These are phyloP conservation scores for Actinomucor elegans DNA, from an alignment of 371 early-diverging fungal genomes.

Conservation along the genomic window DNA sequence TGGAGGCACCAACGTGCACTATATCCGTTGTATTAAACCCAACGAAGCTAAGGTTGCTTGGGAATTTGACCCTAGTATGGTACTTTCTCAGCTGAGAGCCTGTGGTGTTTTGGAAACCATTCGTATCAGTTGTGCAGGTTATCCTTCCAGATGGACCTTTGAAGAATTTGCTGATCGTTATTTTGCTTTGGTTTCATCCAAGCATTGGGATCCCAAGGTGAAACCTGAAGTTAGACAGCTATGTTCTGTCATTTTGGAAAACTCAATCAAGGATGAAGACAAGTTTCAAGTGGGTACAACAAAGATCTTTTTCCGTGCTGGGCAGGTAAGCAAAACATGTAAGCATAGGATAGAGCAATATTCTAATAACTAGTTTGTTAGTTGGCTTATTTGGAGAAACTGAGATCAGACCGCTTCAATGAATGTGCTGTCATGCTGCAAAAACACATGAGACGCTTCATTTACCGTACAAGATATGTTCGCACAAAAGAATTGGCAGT, in stretches of 20 bases:
- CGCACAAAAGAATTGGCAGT: slow-evolving; percentile 63
- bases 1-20: slow-evolving; percentile 89
- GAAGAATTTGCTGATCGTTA: slow-evolving; percentile 94
- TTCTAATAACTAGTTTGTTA: neutral
- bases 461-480: slow-evolving; percentile 73
- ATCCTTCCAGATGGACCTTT: slow-evolving; percentile 94
- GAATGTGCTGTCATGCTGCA: slow-evolving; percentile 84
- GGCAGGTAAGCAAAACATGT: slow-evolving; percentile 39
- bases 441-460: slow-evolving; percentile 79
- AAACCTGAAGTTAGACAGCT: slow-evolving; percentile 48
- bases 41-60: slow-evolving; percentile 91
- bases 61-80: slow-evolving; percentile 90
- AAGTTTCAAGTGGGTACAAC: slow-evolving; percentile 94
- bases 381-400: slow-evolving; percentile 90
- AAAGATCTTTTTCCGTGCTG: slow-evolving; percentile 98
- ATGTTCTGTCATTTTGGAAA: slow-evolving; percentile 63
- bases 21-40: slow-evolving; percentile 98
- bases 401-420: slow-evolving; percentile 80
- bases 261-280: slow-evolving; percentile 68
- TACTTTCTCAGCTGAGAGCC: slow-evolving; percentile 94
- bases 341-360: no score
- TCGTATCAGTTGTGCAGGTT: slow-evolving; percentile 98
- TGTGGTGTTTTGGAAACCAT: slow-evolving; percentile 99
- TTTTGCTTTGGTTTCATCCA: slow-evolving; percentile 79
- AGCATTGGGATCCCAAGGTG: slow-evolving; percentile 57